A percentile compares a stretch with the other conserved stretches of the same genome.
phyloP scores from a whole-genome alignment of 371 early-diverging fungal genomes.

The Saksenaea vasiformis region DNA sequence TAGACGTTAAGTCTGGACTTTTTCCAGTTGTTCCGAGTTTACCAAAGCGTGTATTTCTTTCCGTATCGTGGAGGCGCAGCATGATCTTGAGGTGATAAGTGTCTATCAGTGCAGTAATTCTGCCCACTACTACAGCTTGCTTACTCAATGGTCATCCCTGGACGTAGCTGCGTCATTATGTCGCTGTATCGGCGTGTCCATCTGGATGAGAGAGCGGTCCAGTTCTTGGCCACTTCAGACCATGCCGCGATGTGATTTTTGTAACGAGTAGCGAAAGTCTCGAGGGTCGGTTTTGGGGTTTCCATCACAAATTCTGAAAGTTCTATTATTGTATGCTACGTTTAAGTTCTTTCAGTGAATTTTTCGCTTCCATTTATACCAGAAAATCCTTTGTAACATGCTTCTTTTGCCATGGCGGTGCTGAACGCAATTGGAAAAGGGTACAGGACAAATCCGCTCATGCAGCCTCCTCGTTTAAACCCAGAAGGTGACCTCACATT shows the following conservation, averaged over 20 bases:
- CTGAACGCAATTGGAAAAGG: too few species aligned
- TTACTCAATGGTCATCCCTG: neutral
- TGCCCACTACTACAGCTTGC: neutral
- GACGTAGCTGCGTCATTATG: neutral
- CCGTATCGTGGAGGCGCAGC: neutral
- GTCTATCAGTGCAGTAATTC: neutral
- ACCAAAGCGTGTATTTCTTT: neutral
- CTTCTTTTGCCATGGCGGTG: too few species aligned
- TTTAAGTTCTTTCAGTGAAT: too few species aligned
- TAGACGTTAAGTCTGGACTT: neutral
- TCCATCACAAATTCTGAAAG: neutral
- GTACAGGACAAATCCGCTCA: too few species aligned
- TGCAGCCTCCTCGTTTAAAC: too few species aligned
- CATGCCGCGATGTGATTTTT: neutral
- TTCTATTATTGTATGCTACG: neutral
- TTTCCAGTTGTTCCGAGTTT: neutral
- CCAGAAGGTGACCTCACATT: too few species aligned
- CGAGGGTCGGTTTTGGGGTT: neutral
- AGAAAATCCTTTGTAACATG: too few species aligned
- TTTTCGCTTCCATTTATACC: too few species aligned
- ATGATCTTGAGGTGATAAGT: neutral
- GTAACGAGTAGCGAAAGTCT: neutral
- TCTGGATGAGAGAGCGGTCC: neutral
- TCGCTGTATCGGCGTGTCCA: neutral
- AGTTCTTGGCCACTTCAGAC: neutral